Evolutionary conservation across 1,284 basidiomycete species (phyloP).

Genomic region (Amylostereum chailletii): DNA sequence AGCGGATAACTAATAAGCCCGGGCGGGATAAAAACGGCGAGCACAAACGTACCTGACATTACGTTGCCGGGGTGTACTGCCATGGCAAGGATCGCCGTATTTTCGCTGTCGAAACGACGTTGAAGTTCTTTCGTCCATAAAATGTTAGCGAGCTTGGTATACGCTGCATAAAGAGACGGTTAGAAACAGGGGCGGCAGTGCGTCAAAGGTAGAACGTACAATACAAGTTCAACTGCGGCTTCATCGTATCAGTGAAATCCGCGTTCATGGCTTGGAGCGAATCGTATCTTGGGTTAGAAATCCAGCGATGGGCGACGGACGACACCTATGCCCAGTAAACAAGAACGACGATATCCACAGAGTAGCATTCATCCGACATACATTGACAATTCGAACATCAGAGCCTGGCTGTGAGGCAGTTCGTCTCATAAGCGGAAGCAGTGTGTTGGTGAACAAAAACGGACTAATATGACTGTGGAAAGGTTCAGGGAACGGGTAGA

Average conservation of each 20-base stretch:
- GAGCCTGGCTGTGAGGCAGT: conserved; percentile 16
- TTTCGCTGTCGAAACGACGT: conserved; percentile 5
- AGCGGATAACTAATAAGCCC: not conserved
- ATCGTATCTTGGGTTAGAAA: conserved; percentile 10
- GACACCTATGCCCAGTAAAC: conserved; percentile 10
- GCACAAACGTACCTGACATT: conserved; percentile 10
- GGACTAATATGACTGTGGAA: conserved; percentile 21
- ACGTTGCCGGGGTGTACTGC: conserved; percentile 12
- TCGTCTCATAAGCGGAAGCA: conserved; percentile 20
- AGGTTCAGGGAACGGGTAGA: not conserved
- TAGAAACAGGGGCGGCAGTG: not conserved
- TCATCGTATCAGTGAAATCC: conserved; percentile 10
- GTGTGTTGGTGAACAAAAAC: conserved; percentile 21
- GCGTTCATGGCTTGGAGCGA: conserved; percentile 10
- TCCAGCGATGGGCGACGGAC: conserved; percentile 10
- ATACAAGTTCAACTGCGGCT: conserved; percentile 10
- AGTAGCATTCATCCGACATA: conserved; percentile 2
- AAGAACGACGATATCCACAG: no score
- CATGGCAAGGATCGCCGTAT: conserved; percentile 8
- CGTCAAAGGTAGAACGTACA: not conserved
- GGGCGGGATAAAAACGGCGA: not conserved
- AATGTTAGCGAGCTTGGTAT: conserved; percentile 11
- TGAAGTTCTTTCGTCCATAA: conserved; percentile 13
- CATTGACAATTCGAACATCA: conserved; percentile 25
- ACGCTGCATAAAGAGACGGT: conserved; percentile 1